Evolutionary conservation across 305 asterid genomes (phyloP), one percentile per base, ranked within the genome.

Genomic region (Lippia alba): DNA sequence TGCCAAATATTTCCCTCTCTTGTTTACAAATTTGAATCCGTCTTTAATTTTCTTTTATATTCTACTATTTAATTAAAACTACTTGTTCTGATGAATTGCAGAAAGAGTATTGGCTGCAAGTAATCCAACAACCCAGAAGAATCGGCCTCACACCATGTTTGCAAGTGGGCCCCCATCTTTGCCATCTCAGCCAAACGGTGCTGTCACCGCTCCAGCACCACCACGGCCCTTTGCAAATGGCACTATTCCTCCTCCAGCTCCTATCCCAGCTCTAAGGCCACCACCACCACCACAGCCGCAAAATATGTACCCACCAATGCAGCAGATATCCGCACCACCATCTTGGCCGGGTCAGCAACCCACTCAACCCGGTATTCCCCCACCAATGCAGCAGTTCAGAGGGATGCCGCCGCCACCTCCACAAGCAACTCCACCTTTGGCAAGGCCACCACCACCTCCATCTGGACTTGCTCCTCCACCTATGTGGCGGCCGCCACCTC

Each of bases 101-200:
- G 97, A 91, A 71, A 81, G 96, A 81, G 91, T 89, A 17, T 74
- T 94, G 84, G 98, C 98, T 58, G 84, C 98, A 1, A 91, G 91
- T 72, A 91, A 91, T 79, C 97, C 98, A 16, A 78, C 79, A 9
- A 78, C 84, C 69, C 92, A 82, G 75, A 85, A 85, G 84, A 86
- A 86, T 71, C 71, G 98, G 76, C 98, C 97, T 40, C 98, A 94
- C 64, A 94, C 98, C 6, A 71, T 94, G 92, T 94, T 94, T 77
- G 98, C 98, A 2, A 91, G 94, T 77, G 98, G 94, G 63, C 98
- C 97, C 64, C 98, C 97, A 2, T 74, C 86, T 0, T 79, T 89
- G 24, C 83, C 90, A 2, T 74, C 79, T 53, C 96, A 85, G 77
- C 82, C 90, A 19, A 91, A 86, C 39, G 91, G 89, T 30, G 54